Conservation (phyloP, 352 stramenopile genomes). For the Pythium rishiriense region DNA sequence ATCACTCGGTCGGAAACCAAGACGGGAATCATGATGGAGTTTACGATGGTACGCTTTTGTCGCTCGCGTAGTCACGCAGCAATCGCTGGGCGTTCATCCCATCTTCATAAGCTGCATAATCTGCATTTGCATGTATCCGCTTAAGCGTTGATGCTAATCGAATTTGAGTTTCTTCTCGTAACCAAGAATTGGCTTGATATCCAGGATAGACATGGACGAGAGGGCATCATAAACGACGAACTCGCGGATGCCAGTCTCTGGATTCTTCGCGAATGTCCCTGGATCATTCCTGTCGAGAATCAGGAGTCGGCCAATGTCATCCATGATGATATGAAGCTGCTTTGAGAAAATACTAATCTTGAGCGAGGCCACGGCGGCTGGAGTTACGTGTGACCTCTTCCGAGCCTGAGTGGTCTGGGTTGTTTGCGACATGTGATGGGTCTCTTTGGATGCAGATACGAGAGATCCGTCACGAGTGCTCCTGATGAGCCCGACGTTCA, state of each 20-base stretch:
- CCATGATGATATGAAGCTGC: constrained; percentile 26
- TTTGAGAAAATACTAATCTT: constrained; percentile 20
- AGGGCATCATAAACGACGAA: constrained; percentile 49
- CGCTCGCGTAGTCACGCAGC: not conserved
- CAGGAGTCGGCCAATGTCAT: constrained; percentile 39
- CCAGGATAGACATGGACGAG: constrained; percentile 45
- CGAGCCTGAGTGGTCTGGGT: not conserved
- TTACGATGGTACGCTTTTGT: constrained; percentile 6
- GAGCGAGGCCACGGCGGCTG: not conserved
- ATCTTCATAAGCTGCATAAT: too few species aligned
- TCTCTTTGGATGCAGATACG: constrained; percentile 11
- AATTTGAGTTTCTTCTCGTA: constrained; percentile 50
- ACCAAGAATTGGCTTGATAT: constrained; percentile 57
- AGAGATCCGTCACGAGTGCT: constrained; percentile 15
- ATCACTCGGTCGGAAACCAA: not conserved
- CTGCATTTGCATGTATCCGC: too few species aligned
- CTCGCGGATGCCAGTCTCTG: constrained; percentile 34
- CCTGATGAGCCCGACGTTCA: constrained; percentile 37
- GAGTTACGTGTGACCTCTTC: not conserved
- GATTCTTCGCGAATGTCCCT: constrained; percentile 37
- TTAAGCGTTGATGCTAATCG: not conserved
- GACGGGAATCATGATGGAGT: not conserved
- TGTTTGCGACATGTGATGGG: not conserved
- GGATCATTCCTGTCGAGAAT: constrained; percentile 39
- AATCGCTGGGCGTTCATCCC: not conserved